Evolutionary conservation across 2,329 filamentous ascomycete genomes (phyloP).

Genomic region (Claviceps fusiformis): DNA sequence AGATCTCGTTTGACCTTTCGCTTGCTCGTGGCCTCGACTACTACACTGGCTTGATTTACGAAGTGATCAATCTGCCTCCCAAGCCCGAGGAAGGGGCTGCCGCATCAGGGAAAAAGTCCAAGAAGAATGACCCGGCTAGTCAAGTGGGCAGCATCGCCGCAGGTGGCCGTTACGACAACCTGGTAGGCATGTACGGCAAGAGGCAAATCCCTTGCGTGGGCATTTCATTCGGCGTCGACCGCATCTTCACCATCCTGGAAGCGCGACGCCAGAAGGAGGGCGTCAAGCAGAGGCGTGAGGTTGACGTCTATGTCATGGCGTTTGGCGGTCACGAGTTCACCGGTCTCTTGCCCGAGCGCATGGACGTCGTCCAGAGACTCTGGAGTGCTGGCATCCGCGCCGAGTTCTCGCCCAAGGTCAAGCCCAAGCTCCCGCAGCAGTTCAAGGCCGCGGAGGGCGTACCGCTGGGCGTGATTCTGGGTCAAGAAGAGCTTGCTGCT

Average conservation of each 20-base stretch:
- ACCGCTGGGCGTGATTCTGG: slow-evolving; percentile 78
- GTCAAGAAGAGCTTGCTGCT: slow-evolving; percentile 73
- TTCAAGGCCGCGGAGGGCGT: slow-evolving; percentile 88
- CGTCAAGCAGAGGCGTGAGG: slow-evolving; percentile 47
- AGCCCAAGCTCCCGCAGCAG: slow-evolving; percentile 76
- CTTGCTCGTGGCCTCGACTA: slow-evolving; percentile 87
- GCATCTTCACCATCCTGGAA: slow-evolving; percentile 88
- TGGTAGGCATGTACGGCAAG: slow-evolving; percentile 91
- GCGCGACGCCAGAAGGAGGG: slow-evolving; percentile 53
- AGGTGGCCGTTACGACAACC: slow-evolving; percentile 80
- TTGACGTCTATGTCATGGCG: slow-evolving; percentile 86
- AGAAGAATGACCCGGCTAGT: slow-evolving; percentile 38
- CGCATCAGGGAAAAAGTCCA: slow-evolving; percentile 29
- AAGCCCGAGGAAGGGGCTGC: slow-evolving; percentile 17
- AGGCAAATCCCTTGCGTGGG: slow-evolving; percentile 51
- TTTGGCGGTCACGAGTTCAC: slow-evolving; percentile 78
- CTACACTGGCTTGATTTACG: slow-evolving; percentile 83
- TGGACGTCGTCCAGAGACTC: slow-evolving; percentile 60
- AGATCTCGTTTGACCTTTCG: slow-evolving; percentile 78
- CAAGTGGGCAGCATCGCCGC: slow-evolving; percentile 77
- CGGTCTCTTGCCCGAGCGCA: slow-evolving; percentile 69
- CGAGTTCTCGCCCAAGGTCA: slow-evolving; percentile 80
- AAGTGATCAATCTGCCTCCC: slow-evolving; percentile 58
- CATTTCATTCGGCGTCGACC: slow-evolving; percentile 88
- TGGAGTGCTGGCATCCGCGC: slow-evolving; percentile 77